Percentiles rank a stretch among this genome's conserved stretches.
Conservation (phyloP, 2,329 filamentous ascomycete genomes). For the Claviceps monticola region DNA sequence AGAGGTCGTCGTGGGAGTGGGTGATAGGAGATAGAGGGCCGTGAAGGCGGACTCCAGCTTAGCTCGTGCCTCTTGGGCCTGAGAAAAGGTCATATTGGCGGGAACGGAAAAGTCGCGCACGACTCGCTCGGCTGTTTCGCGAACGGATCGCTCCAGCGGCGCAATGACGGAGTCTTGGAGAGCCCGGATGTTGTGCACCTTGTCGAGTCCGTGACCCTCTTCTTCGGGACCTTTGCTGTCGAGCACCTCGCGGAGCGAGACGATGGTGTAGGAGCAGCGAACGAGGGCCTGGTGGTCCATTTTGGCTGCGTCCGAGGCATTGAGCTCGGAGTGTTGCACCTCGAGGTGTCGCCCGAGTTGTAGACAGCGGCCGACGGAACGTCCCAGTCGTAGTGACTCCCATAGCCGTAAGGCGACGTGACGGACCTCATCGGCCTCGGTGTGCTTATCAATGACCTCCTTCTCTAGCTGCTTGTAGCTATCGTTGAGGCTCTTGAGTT, state of each 20-base stretch:
- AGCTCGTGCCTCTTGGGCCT: constrained; percentile 60
- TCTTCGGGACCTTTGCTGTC: constrained; percentile 52
- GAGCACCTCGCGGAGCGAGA: constrained; percentile 62
- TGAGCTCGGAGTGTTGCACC: constrained; percentile 60
- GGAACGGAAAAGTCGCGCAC: constrained; percentile 70
- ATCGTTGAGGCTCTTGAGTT: constrained; percentile 67
- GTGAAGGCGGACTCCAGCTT: constrained; percentile 60
- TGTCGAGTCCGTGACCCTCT: constrained; percentile 64
- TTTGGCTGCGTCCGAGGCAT: constrained; percentile 31
- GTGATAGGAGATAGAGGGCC: constrained; percentile 71
- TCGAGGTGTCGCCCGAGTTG: constrained; percentile 77
- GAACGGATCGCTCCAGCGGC: constrained; percentile 62
- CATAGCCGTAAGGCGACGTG: constrained; percentile 65
- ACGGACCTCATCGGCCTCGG: constrained; percentile 71
- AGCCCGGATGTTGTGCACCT: constrained; percentile 56
- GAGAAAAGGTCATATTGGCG: constrained; percentile 41
- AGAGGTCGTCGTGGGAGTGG: constrained; percentile 22
- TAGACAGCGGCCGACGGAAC: constrained; percentile 65
- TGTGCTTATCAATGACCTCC: constrained; percentile 76
- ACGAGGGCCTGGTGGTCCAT: constrained; percentile 70
- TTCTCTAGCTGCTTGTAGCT: constrained; percentile 76
- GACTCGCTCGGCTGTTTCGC: constrained; percentile 60
- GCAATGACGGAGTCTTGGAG: constrained; percentile 55
- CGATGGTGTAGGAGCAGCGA: constrained; percentile 65
- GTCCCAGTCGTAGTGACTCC: constrained; percentile 62